phyloP scores from a whole-genome alignment of 1,139 yeast species.

The Meyerozyma athensensis region DNA sequence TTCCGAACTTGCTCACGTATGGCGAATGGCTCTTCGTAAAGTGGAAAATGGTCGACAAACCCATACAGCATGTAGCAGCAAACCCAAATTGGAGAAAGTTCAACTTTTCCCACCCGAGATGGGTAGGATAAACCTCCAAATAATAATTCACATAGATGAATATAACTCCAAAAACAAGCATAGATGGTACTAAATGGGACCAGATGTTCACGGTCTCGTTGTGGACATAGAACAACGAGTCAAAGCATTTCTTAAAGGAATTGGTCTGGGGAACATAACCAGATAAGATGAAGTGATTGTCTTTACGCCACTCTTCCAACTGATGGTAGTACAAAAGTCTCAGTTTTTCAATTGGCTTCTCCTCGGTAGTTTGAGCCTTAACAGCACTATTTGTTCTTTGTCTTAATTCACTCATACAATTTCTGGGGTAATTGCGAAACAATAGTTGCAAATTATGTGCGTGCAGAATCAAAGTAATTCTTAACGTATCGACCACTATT shows the following conservation, averaged over 20 bases:
- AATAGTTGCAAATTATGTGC: not conserved
- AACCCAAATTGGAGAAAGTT: slow-evolving; percentile 37
- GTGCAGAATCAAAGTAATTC: not conserved
- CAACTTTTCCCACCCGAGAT: slow-evolving; percentile 39
- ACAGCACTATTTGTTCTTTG: not conserved
- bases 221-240: slow-evolving; percentile 65
- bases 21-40: slow-evolving; percentile 72
- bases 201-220: slow-evolving; percentile 83
- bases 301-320: slow-evolving; percentile 80
- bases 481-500: not conserved
- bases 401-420: not conserved
- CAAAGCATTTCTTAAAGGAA: slow-evolving; percentile 46
- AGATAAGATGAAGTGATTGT: slow-evolving; percentile 67
- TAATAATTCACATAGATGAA: slow-evolving; percentile 20
- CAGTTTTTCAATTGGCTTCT: not conserved
- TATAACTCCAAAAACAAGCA: slow-evolving; percentile 28
- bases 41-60: slow-evolving; percentile 75
- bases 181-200: slow-evolving; percentile 72
- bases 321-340: slow-evolving; percentile 31
- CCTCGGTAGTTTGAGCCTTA: not conserved
- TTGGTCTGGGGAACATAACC: slow-evolving; percentile 76
- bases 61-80: slow-evolving; percentile 52
- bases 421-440: not conserved
- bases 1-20: slow-evolving; percentile 57
- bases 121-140: slow-evolving; percentile 40